Percentiles rank a stretch among this genome's conserved stretches.
These are phyloP conservation scores for Penicillium crystallinum DNA, from an alignment of 495 filamentous ascomycete genomes.

Conservation along the genomic window DNA sequence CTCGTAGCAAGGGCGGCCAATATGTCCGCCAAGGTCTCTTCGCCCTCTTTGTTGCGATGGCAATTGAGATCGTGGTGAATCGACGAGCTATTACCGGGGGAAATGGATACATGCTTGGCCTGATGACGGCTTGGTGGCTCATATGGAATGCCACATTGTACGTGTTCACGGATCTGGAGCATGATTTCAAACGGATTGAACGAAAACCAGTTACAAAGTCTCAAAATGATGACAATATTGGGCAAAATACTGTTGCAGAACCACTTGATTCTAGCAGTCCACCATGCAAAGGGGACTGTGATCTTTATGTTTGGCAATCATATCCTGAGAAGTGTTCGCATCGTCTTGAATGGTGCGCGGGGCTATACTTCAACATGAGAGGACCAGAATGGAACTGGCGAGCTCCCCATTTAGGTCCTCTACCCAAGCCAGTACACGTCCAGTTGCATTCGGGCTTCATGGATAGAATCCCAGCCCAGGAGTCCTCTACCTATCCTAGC, in stretches of 20 bases:
- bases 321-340: slow-evolving; percentile 59
- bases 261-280: background rate
- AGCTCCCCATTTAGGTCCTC: slow-evolving; percentile 52
- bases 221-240: background rate
- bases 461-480: background rate
- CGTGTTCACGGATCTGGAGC: slow-evolving; percentile 59
- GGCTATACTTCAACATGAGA: slow-evolving; percentile 63
- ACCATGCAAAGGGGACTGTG: background rate
- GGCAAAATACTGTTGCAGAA: background rate
- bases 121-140: slow-evolving; percentile 59
- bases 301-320: slow-evolving; percentile 57
- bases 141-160: slow-evolving; percentile 61
- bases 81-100: slow-evolving; percentile 53
- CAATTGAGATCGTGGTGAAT: slow-evolving; percentile 32
- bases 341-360: slow-evolving; percentile 67
- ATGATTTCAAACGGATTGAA: slow-evolving; percentile 62
- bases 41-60: slow-evolving; percentile 44
- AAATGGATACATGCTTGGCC: slow-evolving; percentile 61
- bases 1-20: slow-evolving; percentile 16
- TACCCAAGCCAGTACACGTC: slow-evolving; percentile 46
- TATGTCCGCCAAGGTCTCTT: slow-evolving; percentile 51
- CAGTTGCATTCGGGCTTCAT: slow-evolving; percentile 28
- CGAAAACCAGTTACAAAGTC: slow-evolving; percentile 9
- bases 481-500: slow-evolving; percentile 8
- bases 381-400: slow-evolving; percentile 78